Conservation (phyloP, 441 rosid species). For the Euphorbia schlechtendalii region DNA sequence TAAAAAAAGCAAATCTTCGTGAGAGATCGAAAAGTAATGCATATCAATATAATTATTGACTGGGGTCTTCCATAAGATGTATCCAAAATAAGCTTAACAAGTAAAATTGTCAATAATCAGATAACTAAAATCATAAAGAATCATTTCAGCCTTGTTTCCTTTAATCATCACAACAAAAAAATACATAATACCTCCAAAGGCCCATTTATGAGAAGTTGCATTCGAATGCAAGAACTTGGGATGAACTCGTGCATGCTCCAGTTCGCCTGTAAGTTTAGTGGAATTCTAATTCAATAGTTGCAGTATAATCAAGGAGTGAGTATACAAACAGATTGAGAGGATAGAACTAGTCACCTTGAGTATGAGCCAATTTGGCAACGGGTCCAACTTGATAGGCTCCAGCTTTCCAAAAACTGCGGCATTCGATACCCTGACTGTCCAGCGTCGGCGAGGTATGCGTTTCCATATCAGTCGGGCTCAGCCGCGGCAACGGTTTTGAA, state of each 20-base stretch:
- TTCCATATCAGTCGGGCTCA: constrained; percentile 1
- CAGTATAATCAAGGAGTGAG: background rate
- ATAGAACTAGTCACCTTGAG: constrained; percentile 29
- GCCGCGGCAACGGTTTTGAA: constrained; percentile 13
- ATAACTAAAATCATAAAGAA: background rate
- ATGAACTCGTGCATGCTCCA: constrained; percentile 91
- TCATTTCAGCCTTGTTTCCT: constrained; percentile 7
- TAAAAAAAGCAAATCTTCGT: background rate
- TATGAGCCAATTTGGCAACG: constrained; percentile 17
- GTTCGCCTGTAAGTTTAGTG: constrained; percentile 27
- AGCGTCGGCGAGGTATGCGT: constrained; percentile 16
- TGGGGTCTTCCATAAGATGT: too few species aligned
- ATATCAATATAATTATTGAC: too few species aligned
- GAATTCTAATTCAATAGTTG: background rate
- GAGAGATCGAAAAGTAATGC: background rate
- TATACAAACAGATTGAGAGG: constrained; percentile 6
- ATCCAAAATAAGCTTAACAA: background rate
- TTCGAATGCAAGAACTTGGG: constrained; percentile 95
- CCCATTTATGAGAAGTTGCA: constrained; percentile 99
- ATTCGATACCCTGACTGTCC: constrained; percentile 28
- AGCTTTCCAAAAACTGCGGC: constrained; percentile 86
- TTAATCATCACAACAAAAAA: background rate
- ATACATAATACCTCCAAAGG: constrained; percentile 63
- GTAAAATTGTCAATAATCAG: background rate
- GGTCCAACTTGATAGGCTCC: constrained; percentile 38